Conservation (phyloP, 202 grass and related monocot genomes). For the Setaria italica region DNA sequence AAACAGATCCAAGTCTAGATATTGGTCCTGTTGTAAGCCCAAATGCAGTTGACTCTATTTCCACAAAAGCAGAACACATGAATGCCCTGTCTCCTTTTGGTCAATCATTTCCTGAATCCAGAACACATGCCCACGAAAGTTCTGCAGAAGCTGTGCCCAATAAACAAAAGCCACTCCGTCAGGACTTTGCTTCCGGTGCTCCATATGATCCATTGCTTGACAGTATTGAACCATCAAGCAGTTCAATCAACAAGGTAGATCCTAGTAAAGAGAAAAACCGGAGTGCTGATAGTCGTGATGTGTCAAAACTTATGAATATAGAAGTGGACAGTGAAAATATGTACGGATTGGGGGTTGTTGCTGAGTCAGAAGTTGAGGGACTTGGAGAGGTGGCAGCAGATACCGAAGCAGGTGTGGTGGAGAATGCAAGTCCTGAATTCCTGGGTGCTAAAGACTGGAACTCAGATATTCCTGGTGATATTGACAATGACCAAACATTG, state of each 20-base stretch:
- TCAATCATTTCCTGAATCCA: conserved; percentile 53
- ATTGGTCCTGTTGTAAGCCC: conserved; percentile 51
- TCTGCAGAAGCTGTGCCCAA: conserved; percentile 52
- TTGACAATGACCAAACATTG: conserved; percentile 65
- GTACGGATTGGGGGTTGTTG: conserved; percentile 57
- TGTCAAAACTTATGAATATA: conserved; percentile 58
- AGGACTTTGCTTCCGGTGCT: conserved; percentile 51
- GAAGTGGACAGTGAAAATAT: conserved; percentile 63
- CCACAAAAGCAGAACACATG: conserved; percentile 48
- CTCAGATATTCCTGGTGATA: conserved; percentile 63
- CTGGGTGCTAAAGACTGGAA: conserved; percentile 69
- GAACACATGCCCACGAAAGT: conserved; percentile 56
- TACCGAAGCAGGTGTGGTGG: conserved; percentile 74
- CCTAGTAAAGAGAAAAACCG: conserved; percentile 57
- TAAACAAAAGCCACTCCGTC: conserved; percentile 48
- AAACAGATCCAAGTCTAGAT: conserved; percentile 56
- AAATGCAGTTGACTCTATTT: conserved; percentile 51
- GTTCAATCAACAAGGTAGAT: conserved; percentile 69
- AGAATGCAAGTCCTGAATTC: conserved; percentile 81
- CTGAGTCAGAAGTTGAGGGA: conserved; percentile 74
- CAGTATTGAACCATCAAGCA: conserved; percentile 88
- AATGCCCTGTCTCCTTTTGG: conserved; percentile 46
- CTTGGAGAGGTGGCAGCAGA: conserved; percentile 80
- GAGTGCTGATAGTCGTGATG: conserved; percentile 42
- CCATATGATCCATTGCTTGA: conserved; percentile 91